Evolutionary conservation across 108 stramenopile species (phyloP).

Genomic region (Epithemia pelagica): DNA sequence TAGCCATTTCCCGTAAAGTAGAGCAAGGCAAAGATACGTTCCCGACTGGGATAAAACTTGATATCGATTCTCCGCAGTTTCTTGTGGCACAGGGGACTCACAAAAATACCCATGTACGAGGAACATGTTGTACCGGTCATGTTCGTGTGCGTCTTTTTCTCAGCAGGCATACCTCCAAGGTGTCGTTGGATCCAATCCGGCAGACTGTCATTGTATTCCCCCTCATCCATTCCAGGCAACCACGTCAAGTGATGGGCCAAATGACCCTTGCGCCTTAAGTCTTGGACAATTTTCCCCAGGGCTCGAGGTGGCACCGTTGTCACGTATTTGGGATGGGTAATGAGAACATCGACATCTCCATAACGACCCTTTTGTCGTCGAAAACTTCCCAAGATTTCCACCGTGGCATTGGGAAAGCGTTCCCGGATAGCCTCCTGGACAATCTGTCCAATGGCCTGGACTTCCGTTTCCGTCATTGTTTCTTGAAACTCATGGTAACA

Average conservation of each 20-base stretch:
- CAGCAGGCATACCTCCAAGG: not conserved
- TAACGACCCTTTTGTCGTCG: constrained; percentile 31
- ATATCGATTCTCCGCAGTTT: constrained; percentile 43
- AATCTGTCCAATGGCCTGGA: constrained; percentile 26
- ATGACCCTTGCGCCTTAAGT: constrained; percentile 31
- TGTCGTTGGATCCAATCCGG: not conserved
- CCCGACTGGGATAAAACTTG: constrained; percentile 45
- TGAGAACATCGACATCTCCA: constrained; percentile 51
- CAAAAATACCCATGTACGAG: constrained; percentile 47
- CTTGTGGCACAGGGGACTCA: constrained; percentile 14
- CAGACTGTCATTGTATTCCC: not conserved
- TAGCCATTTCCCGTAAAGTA: constrained; percentile 60
- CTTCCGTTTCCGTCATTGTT: constrained; percentile 41
- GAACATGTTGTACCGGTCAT: not conserved
- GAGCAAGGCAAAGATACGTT: constrained; percentile 41
- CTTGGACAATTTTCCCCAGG: constrained; percentile 33
- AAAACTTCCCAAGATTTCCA: constrained; percentile 45
- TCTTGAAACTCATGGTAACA: constrained; percentile 53
- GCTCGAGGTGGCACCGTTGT: constrained; percentile 24
- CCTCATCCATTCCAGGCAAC: constrained; percentile 21
- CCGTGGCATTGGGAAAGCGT: constrained; percentile 26
- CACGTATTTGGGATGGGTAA: constrained; percentile 21
- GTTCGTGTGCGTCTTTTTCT: not conserved
- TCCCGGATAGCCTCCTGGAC: constrained; percentile 13
- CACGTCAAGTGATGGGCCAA: constrained; percentile 38